These are phyloP conservation scores for Pseudisothecium myosuroides DNA, from an alignment of 225 moss, liverwort and hornwort genomes.

Conservation along the genomic window DNA sequence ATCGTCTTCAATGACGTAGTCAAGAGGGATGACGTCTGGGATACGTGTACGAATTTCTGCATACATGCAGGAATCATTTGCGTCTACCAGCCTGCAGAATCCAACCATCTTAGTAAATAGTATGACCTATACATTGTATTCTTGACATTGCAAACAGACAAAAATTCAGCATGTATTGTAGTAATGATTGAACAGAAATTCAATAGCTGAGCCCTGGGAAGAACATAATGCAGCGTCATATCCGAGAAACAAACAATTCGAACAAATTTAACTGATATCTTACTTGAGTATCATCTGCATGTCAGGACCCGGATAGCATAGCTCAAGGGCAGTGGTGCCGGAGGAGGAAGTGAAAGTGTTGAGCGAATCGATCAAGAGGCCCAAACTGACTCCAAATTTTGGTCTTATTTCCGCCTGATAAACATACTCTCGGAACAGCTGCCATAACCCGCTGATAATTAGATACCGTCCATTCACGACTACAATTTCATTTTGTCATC, in stretches of 20 bases:
- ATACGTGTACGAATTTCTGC: conserved; percentile 89
- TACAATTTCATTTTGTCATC: neutral
- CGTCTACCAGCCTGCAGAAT: conserved; percentile 69
- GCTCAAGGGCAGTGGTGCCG: conserved; percentile 76
- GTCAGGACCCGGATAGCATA: conserved; percentile 87
- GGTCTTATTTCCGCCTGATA: conserved; percentile 74
- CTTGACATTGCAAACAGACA: neutral
- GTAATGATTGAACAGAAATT: neutral
- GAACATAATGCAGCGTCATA: neutral
- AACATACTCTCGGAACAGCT: conserved; percentile 87
- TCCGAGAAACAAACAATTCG: neutral
- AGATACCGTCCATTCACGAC: neutral
- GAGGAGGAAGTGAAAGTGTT: conserved; percentile 87
- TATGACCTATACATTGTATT: neutral
- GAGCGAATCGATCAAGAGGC: conserved; percentile 84
- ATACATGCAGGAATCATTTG: conserved; percentile 82
- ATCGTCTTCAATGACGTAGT: conserved; percentile 72
- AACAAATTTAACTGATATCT: neutral
- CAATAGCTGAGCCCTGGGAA: neutral
- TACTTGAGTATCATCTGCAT: conserved; percentile 97
- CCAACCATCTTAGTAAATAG: neutral
- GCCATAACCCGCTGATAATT: conserved; percentile 5
- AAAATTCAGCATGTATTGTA: neutral
- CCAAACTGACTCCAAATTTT: conserved; percentile 88
- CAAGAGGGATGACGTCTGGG: conserved; percentile 62